Evolutionary conservation across 139 green algal genomes (phyloP), one percentile per base, ranked within the genome.

Genomic region (Microglena sp.): DNA sequence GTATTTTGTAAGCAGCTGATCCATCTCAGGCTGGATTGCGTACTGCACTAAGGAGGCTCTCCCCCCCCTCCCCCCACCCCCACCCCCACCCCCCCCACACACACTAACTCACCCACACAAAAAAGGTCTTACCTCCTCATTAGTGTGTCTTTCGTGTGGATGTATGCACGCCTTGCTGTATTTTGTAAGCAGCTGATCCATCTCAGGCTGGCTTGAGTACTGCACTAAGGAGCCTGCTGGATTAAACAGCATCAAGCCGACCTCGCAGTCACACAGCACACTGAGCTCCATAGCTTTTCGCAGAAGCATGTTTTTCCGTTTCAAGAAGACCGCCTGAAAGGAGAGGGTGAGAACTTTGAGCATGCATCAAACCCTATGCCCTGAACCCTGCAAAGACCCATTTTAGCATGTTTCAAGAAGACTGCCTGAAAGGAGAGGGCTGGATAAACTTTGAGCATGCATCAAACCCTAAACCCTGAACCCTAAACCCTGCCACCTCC

Each of bases 241-340:
- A 46, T 72, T 79, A 56, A 92, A 89, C 5, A 93, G 74, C 11
- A 95, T 77, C 11, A 95, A 60, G 2, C 72, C 85, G 11, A 95
- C 85, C 21, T 91, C 78, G 63, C 85, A 91, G 74, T 88, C 85
- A 70, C 81, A 87, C 21, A 95, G 74, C 15, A 91, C 77, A 45
- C 72, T 85, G 32, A 95, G 74, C 71, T 95, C 88, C 86, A 91
- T 93, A 0, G 87, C 88, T 31, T 88, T 86, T 40, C 83, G 82
- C 72, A 93, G 81, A 3, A 95, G 73, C 1, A 76, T 79, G 46
- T 90, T 89, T 74, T 95, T 95, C 18, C 86, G 79, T 31, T 82
- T 79, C 15, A 65, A 45, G 44, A 82, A 85, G 18, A 68, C 77
- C 1, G 69, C 75, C 78, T 82, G 67, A 26, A 62, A 24, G 15